Base-by-base conservation (phyloP, 2,329 filamentous ascomycete species). In the Magnaporthiopsis incrustans region DNA sequence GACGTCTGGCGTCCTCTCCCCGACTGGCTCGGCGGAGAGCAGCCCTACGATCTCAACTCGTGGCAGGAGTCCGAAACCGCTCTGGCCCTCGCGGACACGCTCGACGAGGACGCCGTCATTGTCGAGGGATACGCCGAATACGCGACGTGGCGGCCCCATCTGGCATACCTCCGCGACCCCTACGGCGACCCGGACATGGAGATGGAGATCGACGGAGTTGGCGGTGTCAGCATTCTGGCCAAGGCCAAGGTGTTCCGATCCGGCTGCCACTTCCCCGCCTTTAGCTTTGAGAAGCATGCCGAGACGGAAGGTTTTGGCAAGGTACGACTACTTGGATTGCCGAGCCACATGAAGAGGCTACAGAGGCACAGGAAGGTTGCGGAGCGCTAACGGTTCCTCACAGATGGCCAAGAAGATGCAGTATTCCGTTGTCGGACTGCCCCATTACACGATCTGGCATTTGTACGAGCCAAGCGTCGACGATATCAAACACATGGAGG, bases 31-130 rank as follows among this genome's bases (percentile, higher is more conserved):
- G 95, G 95, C 59, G 96, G 95, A 71, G 95, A 99, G 75, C 95
- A 99, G 75, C 95, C 95, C 1, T 99, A 99, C 75, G 95, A 99
- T 77, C 77, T 99, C 70, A 99, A 99, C 76, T 98, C 94, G 22
- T 99, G 95, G 95, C 95, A 99, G 76, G 95, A 99, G 77, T 99
- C 95, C 0, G 96, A 99, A 73, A 99, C 95, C 0, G 95, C 95
- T 0, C 82, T 99, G 63, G 91, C 92, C 11, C 83, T 99, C 53
- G 95, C 95, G 14, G 94, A 99, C 68, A 97, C 92, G 0, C 83
- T 99, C 4, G 95, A 99, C 69, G 95, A 99, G 75, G 95, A 99
- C 74, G 95, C 95, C 4, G 95, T 99, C 56, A 99, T 99, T 77
- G 95, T 99, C 5, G 95, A 99, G 77, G 95, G 95, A 25, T 99